Conservation (phyloP, 2,329 filamentous ascomycete genomes). For the Aspergillus fumigatus region DNA sequence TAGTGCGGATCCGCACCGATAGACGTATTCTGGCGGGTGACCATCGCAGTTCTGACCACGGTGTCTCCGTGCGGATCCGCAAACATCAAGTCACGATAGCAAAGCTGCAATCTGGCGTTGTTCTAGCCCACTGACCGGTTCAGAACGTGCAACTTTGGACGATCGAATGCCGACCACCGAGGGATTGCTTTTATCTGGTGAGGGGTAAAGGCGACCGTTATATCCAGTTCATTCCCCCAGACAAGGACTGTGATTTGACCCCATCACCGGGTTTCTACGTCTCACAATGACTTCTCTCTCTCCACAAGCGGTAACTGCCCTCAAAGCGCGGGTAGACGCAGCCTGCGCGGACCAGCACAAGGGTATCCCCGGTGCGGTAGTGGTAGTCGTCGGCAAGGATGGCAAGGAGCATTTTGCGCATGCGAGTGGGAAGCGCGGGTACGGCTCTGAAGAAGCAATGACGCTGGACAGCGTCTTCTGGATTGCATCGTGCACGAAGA, state of each 20-base stretch:
- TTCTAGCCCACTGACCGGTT: neutral
- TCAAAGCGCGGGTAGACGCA: neutral
- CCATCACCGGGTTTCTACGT: neutral
- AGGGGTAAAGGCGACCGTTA: neutral
- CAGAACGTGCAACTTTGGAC: neutral
- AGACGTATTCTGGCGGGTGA: too few relatives aligned
- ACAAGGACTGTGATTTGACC: neutral
- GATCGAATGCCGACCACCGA: neutral
- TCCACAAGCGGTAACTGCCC: neutral
- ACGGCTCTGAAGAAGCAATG: conserved; percentile 48
- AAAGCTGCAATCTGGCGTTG: neutral
- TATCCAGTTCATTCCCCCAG: neutral
- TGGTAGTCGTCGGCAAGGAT: conserved; percentile 46
- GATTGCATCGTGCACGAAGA: conserved; percentile 51
- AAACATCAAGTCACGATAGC: neutral
- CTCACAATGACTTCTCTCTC: neutral
- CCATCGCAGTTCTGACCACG: neutral
- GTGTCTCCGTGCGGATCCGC: neutral
- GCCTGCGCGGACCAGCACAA: conserved; percentile 23
- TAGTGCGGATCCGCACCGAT: neutral
- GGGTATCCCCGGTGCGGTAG: conserved; percentile 44
- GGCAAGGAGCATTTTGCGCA: conserved; percentile 48
- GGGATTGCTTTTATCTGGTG: neutral
- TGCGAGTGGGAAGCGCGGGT: conserved; percentile 46
- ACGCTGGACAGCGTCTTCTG: conserved; percentile 57